Conservation (phyloP, 2,329 filamentous ascomycete species). For the Talaromyces sp. region DNA sequence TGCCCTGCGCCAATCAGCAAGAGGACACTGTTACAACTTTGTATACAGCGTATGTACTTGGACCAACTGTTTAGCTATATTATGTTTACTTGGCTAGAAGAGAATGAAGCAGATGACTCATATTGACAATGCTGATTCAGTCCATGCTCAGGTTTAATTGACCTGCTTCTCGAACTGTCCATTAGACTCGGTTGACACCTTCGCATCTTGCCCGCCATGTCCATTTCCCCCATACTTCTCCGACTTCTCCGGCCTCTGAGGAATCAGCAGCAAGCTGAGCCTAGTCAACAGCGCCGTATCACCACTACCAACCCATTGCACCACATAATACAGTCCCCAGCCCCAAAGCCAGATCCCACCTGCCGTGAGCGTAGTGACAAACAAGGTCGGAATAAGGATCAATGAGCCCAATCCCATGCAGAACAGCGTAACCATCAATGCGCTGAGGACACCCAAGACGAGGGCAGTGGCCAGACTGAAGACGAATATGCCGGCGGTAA, state of each 20-base stretch:
- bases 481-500: slow-evolving; percentile 60
- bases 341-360: slow-evolving; percentile 18
- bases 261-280: slow-evolving; percentile 3
- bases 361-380: slow-evolving; percentile 10
- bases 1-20: slow-evolving; percentile 15
- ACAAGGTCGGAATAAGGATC: slow-evolving; percentile 18
- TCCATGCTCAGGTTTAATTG: neutral
- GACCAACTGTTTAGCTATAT: no score
- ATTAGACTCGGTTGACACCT: slow-evolving; percentile 5
- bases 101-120: neutral
- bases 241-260: neutral
- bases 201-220: neutral
- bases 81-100: no score
- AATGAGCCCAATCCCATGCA: slow-evolving; percentile 20
- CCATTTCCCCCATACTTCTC: neutral
- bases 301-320: slow-evolving; percentile 8
- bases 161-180: neutral
- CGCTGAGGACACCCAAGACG: slow-evolving; percentile 60
- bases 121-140: neutral
- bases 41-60: no score
- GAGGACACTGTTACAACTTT: slow-evolving; percentile 9
- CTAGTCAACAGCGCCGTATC: slow-evolving; percentile 15
- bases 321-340: slow-evolving; percentile 15
- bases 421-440: slow-evolving; percentile 55
- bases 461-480: slow-evolving; percentile 62